Conservation (phyloP, 192 early-diverging fungal genomes). For the Entophlyctis luteolus region DNA sequence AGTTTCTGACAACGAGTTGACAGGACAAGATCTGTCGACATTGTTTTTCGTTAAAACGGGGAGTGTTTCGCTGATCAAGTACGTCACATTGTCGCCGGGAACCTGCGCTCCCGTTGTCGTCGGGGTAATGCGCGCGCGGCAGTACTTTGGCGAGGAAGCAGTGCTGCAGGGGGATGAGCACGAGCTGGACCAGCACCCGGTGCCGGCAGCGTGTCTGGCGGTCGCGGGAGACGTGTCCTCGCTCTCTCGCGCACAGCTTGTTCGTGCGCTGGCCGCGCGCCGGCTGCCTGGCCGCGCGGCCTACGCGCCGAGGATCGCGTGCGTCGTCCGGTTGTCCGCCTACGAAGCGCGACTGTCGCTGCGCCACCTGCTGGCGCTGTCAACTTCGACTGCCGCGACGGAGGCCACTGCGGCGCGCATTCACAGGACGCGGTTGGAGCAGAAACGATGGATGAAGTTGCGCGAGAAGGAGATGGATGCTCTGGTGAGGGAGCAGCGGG, state of each 20-base stretch:
- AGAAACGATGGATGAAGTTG: slow-evolving; percentile 10
- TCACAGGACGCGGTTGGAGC: no score
- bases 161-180: no score
- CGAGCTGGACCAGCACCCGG: neutral
- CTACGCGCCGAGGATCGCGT: no score
- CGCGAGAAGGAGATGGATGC: slow-evolving; percentile 10
- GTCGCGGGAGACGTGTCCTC: slow-evolving; percentile 17
- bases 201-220: neutral
- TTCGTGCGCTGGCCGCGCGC: neutral
- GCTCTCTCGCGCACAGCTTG: neutral
- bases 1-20: neutral
- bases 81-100: neutral
- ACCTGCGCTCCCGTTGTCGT: slow-evolving; percentile 10
- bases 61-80: slow-evolving; percentile 18
- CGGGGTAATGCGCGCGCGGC: slow-evolving; percentile 8
- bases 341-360: slow-evolving; percentile 28
- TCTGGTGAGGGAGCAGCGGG: slow-evolving; percentile 25
- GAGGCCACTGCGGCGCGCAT: no score
- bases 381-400: neutral
- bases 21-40: neutral
- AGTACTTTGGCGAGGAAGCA: slow-evolving; percentile 43
- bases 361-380: neutral
- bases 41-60: slow-evolving; percentile 33
- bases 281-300: neutral
- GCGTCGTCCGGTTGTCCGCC: slow-evolving; percentile 14